Evolutionary conservation across 2,329 filamentous ascomycete genomes (phyloP).

Genomic region (Pyrenochaeta sp.): DNA sequence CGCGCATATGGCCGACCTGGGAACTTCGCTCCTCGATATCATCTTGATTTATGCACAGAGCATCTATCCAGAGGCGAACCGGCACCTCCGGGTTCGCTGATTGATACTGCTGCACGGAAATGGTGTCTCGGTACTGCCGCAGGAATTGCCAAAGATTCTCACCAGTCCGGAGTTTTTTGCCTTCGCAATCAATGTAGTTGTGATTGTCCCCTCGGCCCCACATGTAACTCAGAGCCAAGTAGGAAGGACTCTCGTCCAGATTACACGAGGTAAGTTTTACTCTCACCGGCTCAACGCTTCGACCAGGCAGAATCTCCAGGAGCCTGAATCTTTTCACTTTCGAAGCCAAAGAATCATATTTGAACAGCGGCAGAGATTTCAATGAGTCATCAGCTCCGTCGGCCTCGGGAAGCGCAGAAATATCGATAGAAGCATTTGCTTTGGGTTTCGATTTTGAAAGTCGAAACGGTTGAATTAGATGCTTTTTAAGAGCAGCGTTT

Average conservation of each 20-base stretch:
- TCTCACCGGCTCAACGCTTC: slow-evolving; percentile 9
- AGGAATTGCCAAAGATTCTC: slow-evolving; percentile 22
- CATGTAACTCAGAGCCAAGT: slow-evolving; percentile 23
- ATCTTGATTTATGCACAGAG: slow-evolving; percentile 18
- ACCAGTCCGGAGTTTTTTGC: slow-evolving; percentile 9
- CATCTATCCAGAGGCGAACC: slow-evolving; percentile 19
- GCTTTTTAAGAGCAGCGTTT: slow-evolving; percentile 8
- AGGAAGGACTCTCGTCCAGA: slow-evolving; percentile 15
- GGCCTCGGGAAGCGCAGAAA: not conserved
- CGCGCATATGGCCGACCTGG: slow-evolving; percentile 18
- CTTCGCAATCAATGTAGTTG: slow-evolving; percentile 11
- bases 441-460: slow-evolving; percentile 3
- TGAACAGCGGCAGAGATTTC: not conserved
- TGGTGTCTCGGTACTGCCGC: slow-evolving; percentile 15
- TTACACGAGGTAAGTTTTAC: slow-evolving; percentile 5
- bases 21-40: slow-evolving; percentile 18
- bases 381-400: slow-evolving; percentile 1
- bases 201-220: slow-evolving; percentile 16
- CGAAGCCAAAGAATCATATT: slow-evolving; percentile 12
- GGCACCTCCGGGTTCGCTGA: slow-evolving; percentile 1
- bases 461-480: slow-evolving; percentile 10
- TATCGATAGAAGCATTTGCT: slow-evolving; percentile 1
- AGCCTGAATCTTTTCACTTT: slow-evolving; percentile 12
- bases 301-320: slow-evolving; percentile 10
- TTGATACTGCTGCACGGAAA: slow-evolving; percentile 6